Base-by-base conservation (phyloP, 129 eudicot species). In the Deinandra increscens region DNA sequence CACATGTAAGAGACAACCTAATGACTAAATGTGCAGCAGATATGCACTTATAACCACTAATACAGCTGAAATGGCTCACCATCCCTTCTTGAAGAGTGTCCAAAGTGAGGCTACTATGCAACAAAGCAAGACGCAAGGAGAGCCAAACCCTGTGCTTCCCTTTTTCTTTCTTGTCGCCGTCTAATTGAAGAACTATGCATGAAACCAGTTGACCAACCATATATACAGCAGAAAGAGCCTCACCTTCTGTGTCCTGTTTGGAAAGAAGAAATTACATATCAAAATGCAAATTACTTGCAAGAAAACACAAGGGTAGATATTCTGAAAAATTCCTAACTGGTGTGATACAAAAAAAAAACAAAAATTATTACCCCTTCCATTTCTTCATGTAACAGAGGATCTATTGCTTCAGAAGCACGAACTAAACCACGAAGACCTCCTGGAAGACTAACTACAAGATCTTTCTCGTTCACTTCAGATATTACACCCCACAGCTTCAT, bases 401-500 rank as follows among this genome's bases (percentile, higher is more conserved):
- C 96, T 63, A 86, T 77, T 54, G 98, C 98, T 55, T 93, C 98
- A 49, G 41, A 60, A 33, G 96, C 82, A 55, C 86, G 96, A 73
- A 89, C 95, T 71, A 93, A 71, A 58, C 98, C 98, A 53, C 98
- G 91, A 55, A 93, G 79, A 33, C 98, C 98, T 29, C 98, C 98
- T 72, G 98, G 96, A 71, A 93, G 95, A 80, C 90, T 85, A 67
- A 93, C 89, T 36, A 82, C 95, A 60, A 93, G 78, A 76, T 93
- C 98, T 76, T 93, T 93, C 73, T 93, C 95, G 69, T 89, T 89
- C 71, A 93, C 91, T 80, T 93, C 95, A 26, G 92, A 65, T 81
- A 93, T 69, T 66, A 93, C 90, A 56, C 98, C 98, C 98, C 95
- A 93, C 43, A 93, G 81, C 85, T 86, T 93, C 98, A 93, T 93